Percentiles rank a stretch among this genome's conserved stretches.
These are phyloP conservation scores for Boletus bicolor DNA, from an alignment of 768 basidiomycete genomes.

Conservation along the genomic window DNA sequence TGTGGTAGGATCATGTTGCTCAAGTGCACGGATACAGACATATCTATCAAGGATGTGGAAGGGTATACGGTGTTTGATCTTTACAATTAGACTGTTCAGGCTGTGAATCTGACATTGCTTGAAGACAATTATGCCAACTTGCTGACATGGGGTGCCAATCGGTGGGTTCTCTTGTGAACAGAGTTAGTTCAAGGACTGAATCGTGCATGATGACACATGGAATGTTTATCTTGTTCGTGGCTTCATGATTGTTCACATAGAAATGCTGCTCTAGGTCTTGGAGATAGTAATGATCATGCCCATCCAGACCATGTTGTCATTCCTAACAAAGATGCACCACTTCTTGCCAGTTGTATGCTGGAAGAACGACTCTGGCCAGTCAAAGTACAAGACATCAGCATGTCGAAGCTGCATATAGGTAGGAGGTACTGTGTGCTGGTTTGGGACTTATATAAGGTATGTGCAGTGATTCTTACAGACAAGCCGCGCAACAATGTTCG, in stretches of 20 bases:
- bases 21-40: conserved; percentile 70
- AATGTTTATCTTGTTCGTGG: neutral
- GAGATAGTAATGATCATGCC: conserved; percentile 72
- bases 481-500: conserved; percentile 72
- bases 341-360: conserved; percentile 23
- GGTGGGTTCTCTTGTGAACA: too few relatives aligned
- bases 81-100: conserved; percentile 85
- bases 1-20: conserved; percentile 66
- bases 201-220: neutral
- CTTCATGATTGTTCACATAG: conserved; percentile 32
- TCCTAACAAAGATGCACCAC: conserved; percentile 15
- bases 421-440: conserved; percentile 6
- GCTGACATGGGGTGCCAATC: too few relatives aligned
- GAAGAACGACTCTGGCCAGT: conserved; percentile 58
- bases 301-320: conserved; percentile 76
- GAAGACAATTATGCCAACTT: too few relatives aligned
- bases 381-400: conserved; percentile 61
- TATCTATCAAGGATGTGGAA: conserved; percentile 73
- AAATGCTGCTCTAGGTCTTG: conserved; percentile 86
- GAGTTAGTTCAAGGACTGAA: neutral
- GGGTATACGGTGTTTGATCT: conserved; percentile 91
- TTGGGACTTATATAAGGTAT: neutral
- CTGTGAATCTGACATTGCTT: conserved; percentile 51
- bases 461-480: conserved; percentile 59
- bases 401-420: conserved; percentile 92